Conservation (phyloP, 345 rosid species). For the Melaleuca alternifolia region DNA sequence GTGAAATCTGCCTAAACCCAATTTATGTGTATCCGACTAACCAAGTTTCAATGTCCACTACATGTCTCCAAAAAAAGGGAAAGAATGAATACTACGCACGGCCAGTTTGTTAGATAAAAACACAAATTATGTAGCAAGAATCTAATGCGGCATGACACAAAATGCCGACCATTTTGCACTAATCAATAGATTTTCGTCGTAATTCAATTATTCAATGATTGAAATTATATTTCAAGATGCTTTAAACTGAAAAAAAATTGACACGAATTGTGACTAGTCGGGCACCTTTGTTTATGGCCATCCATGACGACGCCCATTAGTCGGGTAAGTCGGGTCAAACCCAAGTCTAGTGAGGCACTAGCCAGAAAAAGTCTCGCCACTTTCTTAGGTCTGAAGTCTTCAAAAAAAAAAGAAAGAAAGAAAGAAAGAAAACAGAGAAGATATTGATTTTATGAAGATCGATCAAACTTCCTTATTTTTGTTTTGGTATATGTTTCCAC, state of each 20-base stretch:
- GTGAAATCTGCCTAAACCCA: too few relatives aligned
- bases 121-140: rapidly evolving
- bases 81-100: neutral
- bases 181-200: neutral
- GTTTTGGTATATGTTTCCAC: too few relatives aligned
- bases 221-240: neutral
- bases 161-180: neutral
- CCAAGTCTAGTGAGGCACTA: neutral
- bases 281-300: neutral
- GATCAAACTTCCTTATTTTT: too few relatives aligned
- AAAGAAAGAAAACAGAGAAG: neutral
- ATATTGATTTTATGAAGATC: neutral
- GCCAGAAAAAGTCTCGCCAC: neutral
- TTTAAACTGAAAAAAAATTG: neutral
- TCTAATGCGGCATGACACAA: neutral
- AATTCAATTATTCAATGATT: neutral
- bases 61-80: neutral
- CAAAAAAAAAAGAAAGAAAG: too few relatives aligned
- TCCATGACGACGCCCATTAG: neutral
- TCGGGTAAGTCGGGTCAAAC: neutral
- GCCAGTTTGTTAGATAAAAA: too few relatives aligned
- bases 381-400: neutral
- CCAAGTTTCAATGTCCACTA: neutral
- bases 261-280: neutral
- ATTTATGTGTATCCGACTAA: too few relatives aligned